Conservation (phyloP, 129 eudicot genomes). For the Tagetes erecta region DNA sequence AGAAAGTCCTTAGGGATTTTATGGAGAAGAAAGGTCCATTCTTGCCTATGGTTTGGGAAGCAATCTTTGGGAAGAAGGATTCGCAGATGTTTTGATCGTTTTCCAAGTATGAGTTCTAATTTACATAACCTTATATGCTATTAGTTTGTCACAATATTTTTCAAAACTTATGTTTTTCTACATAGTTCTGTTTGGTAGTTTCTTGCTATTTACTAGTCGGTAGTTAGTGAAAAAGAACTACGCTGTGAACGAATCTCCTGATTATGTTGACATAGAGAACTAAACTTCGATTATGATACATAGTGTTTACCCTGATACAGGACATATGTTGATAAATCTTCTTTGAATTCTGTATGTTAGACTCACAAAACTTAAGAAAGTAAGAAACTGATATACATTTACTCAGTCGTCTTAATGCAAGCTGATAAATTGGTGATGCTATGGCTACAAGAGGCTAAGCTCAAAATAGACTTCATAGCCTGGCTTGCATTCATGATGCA, state of each 20-base stretch:
- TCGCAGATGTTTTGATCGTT: slow-evolving; percentile 30
- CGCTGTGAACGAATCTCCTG: not conserved
- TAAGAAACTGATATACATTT: not conserved
- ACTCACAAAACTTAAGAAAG: not conserved
- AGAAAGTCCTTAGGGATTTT: slow-evolving; percentile 61
- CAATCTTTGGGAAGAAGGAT: slow-evolving; percentile 69
- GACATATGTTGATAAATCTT: not conserved
- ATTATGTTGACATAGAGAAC: not conserved
- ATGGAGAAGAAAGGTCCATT: slow-evolving; percentile 83
- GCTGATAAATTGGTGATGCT: not conserved
- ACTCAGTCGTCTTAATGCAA: not conserved
- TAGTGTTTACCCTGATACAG: not conserved
- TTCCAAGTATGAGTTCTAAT: not conserved
- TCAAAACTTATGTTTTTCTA: not conserved
- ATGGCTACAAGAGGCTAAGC: not conserved
- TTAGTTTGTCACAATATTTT: not conserved
- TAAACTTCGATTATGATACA: slow-evolving; percentile 4
- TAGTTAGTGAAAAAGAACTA: not conserved
- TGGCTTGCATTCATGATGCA: no score
- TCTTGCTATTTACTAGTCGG: not conserved
- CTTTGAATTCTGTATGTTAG: not conserved
- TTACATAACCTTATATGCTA: not conserved
- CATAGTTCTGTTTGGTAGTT: not conserved
- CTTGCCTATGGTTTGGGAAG: slow-evolving; percentile 84
- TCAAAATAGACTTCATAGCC: no score